These are phyloP conservation scores for Trapa incisa DNA, from an alignment of 345 rosid genomes.

Conservation along the genomic window DNA sequence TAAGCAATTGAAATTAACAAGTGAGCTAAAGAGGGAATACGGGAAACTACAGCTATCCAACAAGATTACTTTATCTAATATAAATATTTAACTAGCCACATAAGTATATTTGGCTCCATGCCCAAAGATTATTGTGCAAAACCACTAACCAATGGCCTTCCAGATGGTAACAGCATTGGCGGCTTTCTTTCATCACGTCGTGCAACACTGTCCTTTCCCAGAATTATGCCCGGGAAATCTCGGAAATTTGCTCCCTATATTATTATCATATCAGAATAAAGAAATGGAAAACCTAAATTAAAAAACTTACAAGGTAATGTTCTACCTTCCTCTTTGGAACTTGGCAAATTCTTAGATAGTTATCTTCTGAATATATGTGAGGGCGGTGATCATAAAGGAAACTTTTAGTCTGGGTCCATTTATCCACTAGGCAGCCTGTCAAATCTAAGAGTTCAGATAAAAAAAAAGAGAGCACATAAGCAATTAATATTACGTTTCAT, in stretches of 20 bases:
- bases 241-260: slow-evolving; percentile 85
- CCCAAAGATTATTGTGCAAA: not conserved
- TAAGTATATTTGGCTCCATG: not conserved
- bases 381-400: slow-evolving; percentile 71
- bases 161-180: slow-evolving; percentile 55
- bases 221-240: slow-evolving; percentile 76
- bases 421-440: slow-evolving; percentile 34
- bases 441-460: slow-evolving; percentile 30
- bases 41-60: not conserved
- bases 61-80: not conserved
- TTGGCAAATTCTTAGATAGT: slow-evolving; percentile 57
- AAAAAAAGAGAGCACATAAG: not conserved
- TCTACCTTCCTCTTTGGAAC: slow-evolving; percentile 82
- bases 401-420: slow-evolving; percentile 14
- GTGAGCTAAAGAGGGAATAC: not conserved
- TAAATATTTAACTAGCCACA: not conserved
- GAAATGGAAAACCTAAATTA: slow-evolving; percentile 1
- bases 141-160: slow-evolving; percentile 60
- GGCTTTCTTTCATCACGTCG: slow-evolving; percentile 42
- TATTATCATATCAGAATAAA: slow-evolving; percentile 10
- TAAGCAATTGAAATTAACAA: not conserved
- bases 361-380: slow-evolving; percentile 32
- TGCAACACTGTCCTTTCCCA: slow-evolving; percentile 54
- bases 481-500: not conserved
- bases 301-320: not conserved